Percentiles rank a stretch among this genome's conserved stretches.
phyloP scores from a whole-genome alignment of 2,329 filamentous ascomycete genomes.

The Botryosphaeria agaves region DNA sequence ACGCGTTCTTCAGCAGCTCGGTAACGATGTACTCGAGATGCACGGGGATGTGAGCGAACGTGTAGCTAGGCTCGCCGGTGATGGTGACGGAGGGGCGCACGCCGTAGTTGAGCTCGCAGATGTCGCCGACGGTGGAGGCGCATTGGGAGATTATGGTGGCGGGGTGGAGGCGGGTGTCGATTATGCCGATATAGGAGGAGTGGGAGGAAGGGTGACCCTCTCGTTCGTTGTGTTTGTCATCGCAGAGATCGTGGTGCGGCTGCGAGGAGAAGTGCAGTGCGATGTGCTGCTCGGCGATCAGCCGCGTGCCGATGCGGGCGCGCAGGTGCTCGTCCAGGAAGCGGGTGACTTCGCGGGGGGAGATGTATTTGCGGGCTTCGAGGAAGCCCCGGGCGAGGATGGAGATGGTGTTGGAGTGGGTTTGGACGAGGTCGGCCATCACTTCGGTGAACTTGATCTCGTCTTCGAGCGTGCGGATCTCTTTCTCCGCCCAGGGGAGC shows the following conservation, averaged over 20 bases:
- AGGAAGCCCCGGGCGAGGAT: conserved; percentile 83
- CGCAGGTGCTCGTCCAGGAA: conserved; percentile 91
- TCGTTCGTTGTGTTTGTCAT: conserved; percentile 27
- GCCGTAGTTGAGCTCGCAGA: conserved; percentile 92
- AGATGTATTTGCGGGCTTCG: conserved; percentile 84
- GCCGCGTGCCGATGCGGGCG: conserved; percentile 78
- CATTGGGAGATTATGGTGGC: conserved; percentile 68
- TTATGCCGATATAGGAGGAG: conserved; percentile 74
- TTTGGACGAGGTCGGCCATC: conserved; percentile 87
- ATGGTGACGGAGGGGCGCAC: conserved; percentile 66
- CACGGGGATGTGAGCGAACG: conserved; percentile 85
- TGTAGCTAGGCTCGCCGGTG: conserved; percentile 72
- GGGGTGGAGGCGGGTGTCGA: conserved; percentile 76
- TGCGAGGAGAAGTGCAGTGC: conserved; percentile 65
- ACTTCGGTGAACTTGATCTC: conserved; percentile 85
- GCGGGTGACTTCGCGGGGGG: conserved; percentile 60
- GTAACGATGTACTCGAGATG: conserved; percentile 97
- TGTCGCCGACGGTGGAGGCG: conserved; percentile 82
- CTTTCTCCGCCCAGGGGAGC: conserved; percentile 60
- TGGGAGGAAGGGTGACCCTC: conserved; percentile 21
- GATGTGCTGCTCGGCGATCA: conserved; percentile 94
- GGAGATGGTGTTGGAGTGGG: conserved; percentile 87
- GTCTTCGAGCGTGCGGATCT: conserved; percentile 63
- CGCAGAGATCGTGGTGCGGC: conserved; percentile 44
- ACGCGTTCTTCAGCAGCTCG: conserved; percentile 91